Conservation (phyloP, 805 yeast species). For the Ogataea saltuana region DNA sequence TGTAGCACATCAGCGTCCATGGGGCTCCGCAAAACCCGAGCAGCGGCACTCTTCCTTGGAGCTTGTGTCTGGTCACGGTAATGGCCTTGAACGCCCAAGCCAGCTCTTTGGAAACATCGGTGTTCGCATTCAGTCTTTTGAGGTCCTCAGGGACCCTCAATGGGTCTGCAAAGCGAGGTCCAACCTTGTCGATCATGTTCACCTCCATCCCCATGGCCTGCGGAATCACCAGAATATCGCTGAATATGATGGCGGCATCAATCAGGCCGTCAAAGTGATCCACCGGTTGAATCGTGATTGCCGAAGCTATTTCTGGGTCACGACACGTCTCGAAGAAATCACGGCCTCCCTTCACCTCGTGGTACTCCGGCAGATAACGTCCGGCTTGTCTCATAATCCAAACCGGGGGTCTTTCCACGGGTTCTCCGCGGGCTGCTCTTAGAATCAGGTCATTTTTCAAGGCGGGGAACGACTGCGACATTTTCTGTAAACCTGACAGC, state of each 20-base stretch:
- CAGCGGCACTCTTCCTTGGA: constrained; percentile 89
- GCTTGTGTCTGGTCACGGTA: constrained; percentile 80
- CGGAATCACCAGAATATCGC: constrained; percentile 93
- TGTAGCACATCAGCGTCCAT: constrained; percentile 94
- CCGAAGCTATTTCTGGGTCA: constrained; percentile 91
- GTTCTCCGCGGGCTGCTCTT: constrained; percentile 88
- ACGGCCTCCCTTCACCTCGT: constrained; percentile 76
- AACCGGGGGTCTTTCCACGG: constrained; percentile 94
- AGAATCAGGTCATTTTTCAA: constrained; percentile 87
- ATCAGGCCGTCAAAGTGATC: constrained; percentile 84
- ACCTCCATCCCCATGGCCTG: constrained; percentile 98
- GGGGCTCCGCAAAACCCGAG: constrained; percentile 98
- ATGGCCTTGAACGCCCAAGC: constrained; percentile 97
- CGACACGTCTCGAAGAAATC: constrained; percentile 96
- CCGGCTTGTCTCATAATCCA: constrained; percentile 99
- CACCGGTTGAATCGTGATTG: constrained; percentile 93
- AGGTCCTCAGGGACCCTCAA: constrained; percentile 73
- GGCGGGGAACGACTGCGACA: constrained; percentile 54
- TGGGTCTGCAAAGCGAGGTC: constrained; percentile 91
- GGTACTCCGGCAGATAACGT: constrained; percentile 88
- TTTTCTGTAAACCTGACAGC: too few species aligned
- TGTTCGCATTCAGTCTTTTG: constrained; percentile 50
- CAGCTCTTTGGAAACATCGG: constrained; percentile 73
- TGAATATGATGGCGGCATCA: constrained; percentile 96
- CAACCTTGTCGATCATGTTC: constrained; percentile 90